Evolutionary conservation across 2,329 filamentous ascomycete species (phyloP), one percentile per base, ranked within the genome.

Genomic region (Neoascochyta sp.): DNA sequence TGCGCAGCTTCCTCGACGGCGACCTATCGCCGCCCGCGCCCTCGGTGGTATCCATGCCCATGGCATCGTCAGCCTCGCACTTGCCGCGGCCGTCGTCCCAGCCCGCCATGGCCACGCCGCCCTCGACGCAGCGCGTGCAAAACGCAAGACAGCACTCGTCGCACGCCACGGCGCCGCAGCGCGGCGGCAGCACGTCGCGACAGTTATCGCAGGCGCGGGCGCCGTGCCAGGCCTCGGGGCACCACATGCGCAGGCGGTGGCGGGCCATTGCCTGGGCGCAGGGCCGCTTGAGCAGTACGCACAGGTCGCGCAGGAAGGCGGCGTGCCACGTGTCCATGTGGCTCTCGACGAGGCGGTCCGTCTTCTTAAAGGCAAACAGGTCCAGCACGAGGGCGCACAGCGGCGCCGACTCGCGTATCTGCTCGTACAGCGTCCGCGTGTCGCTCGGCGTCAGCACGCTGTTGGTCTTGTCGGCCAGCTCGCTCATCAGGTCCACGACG

Each of bases 281-380:
- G 1, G 68, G 67, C 4, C 65, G 47, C 48, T 73, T 73, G 15
- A 72, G 47, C 25, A 62, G 55, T 8, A 71, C 68, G 26, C 60
- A 57, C 13, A 73, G 48, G 21, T 71, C 69, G 27, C 68, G 62
- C 9, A 72, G 52, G 43, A 73, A 72, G 0, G 41, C 50, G 4
- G 67, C 67, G 32, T 72, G 69, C 69, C 69, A 73, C 14, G 62
- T 53, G 36, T 72, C 68, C 31, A 54, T 55, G 41, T 73, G 69
- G 12, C 52, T 62, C 22, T 64, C 63, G 10, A 73, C 54, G 10
- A 73, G 41, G 12, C 65, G 62, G 41, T 71, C 69, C 19, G 69
- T 73, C 41, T 71, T 71, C 50, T 73, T 73, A 59, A 70, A 73
- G 1, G 67, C 66, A 47, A 73, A 73, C 7, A 73, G 58, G 38